A percentile compares a stretch with the other conserved stretches of the same genome.
Evolutionary conservation across 306 rosid genomes (phyloP).

Genomic region (Dryas drummondii): DNA sequence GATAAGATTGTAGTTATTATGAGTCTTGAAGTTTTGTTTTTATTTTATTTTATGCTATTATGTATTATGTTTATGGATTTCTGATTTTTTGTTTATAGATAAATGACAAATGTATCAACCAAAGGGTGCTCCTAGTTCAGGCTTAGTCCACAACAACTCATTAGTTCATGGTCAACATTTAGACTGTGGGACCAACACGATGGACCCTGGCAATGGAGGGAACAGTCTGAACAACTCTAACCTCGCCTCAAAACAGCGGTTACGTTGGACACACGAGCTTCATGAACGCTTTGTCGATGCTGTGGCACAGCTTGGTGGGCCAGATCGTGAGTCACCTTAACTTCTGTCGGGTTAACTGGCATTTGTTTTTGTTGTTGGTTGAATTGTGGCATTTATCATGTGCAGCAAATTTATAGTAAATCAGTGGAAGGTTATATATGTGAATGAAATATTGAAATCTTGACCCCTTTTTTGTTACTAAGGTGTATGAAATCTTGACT

Average conservation of each 20-base stretch:
- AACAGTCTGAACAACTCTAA: slow-evolving; percentile 61
- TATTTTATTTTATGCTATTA: slow-evolving; percentile 10
- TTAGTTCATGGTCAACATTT: slow-evolving; percentile 53
- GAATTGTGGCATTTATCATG: slow-evolving; percentile 19
- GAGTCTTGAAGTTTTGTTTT: background rate
- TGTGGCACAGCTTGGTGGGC: slow-evolving; percentile 97
- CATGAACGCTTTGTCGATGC: slow-evolving; percentile 97
- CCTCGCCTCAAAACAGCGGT: slow-evolving; percentile 77
- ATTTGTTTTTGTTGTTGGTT: slow-evolving; percentile 3
- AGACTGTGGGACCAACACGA: slow-evolving; percentile 51
- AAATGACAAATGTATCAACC: slow-evolving; percentile 72
- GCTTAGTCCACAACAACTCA: slow-evolving; percentile 48
- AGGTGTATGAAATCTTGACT: background rate
- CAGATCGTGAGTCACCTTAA: slow-evolving; percentile 82
- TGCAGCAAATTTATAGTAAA: background rate
- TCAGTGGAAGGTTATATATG: slow-evolving; percentile 1
- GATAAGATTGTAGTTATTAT: background rate
- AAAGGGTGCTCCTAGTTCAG: slow-evolving; percentile 50
- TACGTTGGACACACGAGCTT: slow-evolving; percentile 96
- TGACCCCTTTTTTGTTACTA: background rate
- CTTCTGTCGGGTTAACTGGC: slow-evolving; percentile 28
- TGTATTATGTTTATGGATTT: slow-evolving; percentile 12
- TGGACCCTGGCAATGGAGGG: slow-evolving; percentile 75
- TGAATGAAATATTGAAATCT: background rate
- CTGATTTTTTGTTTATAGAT: slow-evolving; percentile 38